A percentile compares a stretch with the other conserved stretches of the same genome.
These are phyloP conservation scores for Aethionema arabicum DNA, from an alignment of 345 rosid genomes.

Conservation along the genomic window DNA sequence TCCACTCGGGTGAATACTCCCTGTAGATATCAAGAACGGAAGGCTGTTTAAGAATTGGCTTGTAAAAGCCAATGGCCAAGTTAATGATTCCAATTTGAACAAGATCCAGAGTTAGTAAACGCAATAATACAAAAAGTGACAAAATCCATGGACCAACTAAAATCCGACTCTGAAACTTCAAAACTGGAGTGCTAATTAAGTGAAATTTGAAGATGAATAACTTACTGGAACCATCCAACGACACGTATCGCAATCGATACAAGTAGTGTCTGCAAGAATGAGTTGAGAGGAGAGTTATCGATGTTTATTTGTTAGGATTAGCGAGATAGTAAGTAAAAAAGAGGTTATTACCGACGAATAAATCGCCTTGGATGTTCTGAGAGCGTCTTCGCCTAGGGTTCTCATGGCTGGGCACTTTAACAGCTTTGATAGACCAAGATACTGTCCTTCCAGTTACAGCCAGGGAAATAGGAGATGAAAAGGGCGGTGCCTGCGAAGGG, in stretches of 20 bases:
- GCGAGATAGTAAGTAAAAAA: not conserved
- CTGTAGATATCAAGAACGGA: conserved; percentile 33
- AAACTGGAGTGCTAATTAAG: not conserved
- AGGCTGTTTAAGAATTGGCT: not conserved
- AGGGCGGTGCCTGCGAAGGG: conserved; percentile 2
- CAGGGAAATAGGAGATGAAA: not conserved
- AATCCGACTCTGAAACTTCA: conserved; percentile 1
- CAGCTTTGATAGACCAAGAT: conserved; percentile 36
- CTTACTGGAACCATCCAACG: conserved; percentile 82
- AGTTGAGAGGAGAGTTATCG: conserved; percentile 13
- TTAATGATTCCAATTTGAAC: too few relatives aligned
- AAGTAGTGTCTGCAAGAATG: conserved; percentile 46
- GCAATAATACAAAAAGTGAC: too few relatives aligned
- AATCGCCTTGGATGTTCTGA: conserved; percentile 56
- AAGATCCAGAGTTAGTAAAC: too few relatives aligned
- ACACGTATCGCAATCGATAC: conserved; percentile 74
- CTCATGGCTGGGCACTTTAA: conserved; percentile 24
- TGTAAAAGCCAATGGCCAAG: not conserved
- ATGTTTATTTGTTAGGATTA: conserved; percentile 8
- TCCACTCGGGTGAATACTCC: conserved; percentile 49
- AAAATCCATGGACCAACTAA: not conserved
- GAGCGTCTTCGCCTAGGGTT: conserved; percentile 37
- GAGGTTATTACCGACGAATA: conserved; percentile 50
- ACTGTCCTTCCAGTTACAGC: conserved; percentile 14
- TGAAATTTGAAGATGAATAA: not conserved